Evolutionary conservation across 176 grass and related monocot genomes (phyloP).

Genomic region (Musa troglodytarum): DNA sequence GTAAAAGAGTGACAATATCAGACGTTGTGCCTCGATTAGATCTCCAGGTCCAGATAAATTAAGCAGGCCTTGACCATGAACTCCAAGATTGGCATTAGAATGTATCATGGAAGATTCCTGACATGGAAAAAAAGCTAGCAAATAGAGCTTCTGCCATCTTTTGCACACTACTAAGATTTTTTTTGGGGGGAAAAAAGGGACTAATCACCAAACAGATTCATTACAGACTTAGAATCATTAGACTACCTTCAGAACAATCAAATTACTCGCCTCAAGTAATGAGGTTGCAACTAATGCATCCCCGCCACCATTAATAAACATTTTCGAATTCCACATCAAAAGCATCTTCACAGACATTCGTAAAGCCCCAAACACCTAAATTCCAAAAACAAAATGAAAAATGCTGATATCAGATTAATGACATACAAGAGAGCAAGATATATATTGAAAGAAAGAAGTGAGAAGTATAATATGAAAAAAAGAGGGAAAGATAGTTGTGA

Average conservation of each 20-base stretch:
- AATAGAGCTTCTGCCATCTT: not conserved
- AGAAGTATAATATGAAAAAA: not conserved
- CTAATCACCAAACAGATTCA: not conserved
- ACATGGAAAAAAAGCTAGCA: not conserved
- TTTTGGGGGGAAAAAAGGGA: not conserved
- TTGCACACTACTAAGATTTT: not conserved
- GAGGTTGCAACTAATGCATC: conserved; percentile 84
- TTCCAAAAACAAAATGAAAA: conserved; percentile 15
- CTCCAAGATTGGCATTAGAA: conserved; percentile 97
- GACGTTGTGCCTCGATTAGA: conserved; percentile 75
- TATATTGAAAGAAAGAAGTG: not conserved
- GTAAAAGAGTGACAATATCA: conserved; percentile 99
- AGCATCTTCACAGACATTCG: conserved; percentile 99
- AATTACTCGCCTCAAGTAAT: conserved; percentile 97
- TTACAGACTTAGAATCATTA: not conserved
- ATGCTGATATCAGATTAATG: not conserved
- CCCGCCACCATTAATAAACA: conserved; percentile 83
- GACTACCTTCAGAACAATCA: conserved; percentile 92
- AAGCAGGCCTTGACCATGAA: conserved; percentile 94
- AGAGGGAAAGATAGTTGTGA: not conserved
- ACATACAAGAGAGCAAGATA: not conserved
- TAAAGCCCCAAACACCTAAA: conserved; percentile 85
- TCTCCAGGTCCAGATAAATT: conserved; percentile 96
- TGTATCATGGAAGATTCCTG: conserved; percentile 95
- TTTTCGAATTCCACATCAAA: conserved; percentile 97